Evolutionary conservation across 352 stramenopile genomes (phyloP), one percentile per base, ranked within the genome.

Genomic region (Phytopythium sindhum): DNA sequence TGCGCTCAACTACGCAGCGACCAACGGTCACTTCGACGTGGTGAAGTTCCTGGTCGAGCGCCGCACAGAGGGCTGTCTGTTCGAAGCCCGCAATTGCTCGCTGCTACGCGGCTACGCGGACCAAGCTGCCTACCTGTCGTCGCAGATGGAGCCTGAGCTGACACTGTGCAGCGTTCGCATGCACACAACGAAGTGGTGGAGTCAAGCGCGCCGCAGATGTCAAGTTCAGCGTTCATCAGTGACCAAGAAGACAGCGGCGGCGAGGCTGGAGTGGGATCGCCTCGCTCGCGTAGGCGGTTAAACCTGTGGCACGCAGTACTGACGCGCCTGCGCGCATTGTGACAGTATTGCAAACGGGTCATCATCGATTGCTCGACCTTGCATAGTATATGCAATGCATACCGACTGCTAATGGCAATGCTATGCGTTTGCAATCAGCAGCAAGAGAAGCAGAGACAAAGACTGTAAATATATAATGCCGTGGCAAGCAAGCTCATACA

Each of bases 1-100:
- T 21, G 62, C 67, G 19, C 64, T 83, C 28, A 68, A 78, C 37
- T 62, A 68, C 35, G 41, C 63, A 23, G 72, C 67, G 33, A 67
- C 62, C 31, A 64, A 62, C 53, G 73, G 73, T 1, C 37, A 75
- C 35, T 57, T 24, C 54, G 70, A 26, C 72, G 70, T 39, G 67
- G 72, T 21, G 58, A 70, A 42, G 67, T 71, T n/a, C 60, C 77
- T 29, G 68, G 75, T 69, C 67, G 65, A 37, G 73, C 47, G 21
- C 73, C 67, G n/a, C 70, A 71, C 29, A 53, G 57, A 60, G 4
- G 73, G 73, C 1, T 80, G 73, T 59, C 67, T 77, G 14, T 75
- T 80, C 57, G 69, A 75, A 59, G 69, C 67, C 39, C 73, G 69
- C 51, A 53, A 48, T 14, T 65, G 60, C 29, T 70, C 73, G 41